Evolutionary conservation across 2,329 filamentous ascomycete species (phyloP), one percentile per base, ranked within the genome.

Genomic region (Tricladium varicosporioides): DNA sequence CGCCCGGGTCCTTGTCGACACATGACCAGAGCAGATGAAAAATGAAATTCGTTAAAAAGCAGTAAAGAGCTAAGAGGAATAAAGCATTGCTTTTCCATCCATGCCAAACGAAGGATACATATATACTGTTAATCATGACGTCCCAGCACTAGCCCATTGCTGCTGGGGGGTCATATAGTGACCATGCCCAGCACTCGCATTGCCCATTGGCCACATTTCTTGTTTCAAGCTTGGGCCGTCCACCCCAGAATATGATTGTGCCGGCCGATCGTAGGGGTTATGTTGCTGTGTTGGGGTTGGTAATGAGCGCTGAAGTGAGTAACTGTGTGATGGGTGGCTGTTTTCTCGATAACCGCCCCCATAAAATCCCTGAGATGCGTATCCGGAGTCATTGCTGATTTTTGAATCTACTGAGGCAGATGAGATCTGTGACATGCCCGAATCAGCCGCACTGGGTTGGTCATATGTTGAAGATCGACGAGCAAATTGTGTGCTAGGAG

Each of bases 71-170:
- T 40, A 40, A 11, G 36, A 40, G 22, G 22, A 27, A 27, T 27
- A 27, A 27, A 27, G 11, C 36, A 40, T 40, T 10, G 36, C 49
- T 51, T 51, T 51, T 51, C 15, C 15, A 9, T 16, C 36, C 18
- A 18, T 19, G 15, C n/a, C 19, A 18, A 27, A 19, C 16, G 16
- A 13, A 45, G 36, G 15, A n/a, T 11, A 32, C 16, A 19, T 18
- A 15, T 11, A 31, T 27, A 13, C 16, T 5, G 31, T 14, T 16
- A 13, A 33, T 57, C 47, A 66, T 27, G 63, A 65, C 14, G 59
- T 63, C 7, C 64, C 62, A 2, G 66, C 62, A 51, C 63, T 66
- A 31, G 67, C 62, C 68, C 68, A 70, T 42, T 61, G 59, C 53
- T 66, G 61, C 16, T 69, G 67, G 27, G 60, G 50, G 1, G 60